These are phyloP conservation scores for Aspergillus spinulosporus DNA, from an alignment of 2,329 filamentous ascomycete genomes.

Conservation along the genomic window DNA sequence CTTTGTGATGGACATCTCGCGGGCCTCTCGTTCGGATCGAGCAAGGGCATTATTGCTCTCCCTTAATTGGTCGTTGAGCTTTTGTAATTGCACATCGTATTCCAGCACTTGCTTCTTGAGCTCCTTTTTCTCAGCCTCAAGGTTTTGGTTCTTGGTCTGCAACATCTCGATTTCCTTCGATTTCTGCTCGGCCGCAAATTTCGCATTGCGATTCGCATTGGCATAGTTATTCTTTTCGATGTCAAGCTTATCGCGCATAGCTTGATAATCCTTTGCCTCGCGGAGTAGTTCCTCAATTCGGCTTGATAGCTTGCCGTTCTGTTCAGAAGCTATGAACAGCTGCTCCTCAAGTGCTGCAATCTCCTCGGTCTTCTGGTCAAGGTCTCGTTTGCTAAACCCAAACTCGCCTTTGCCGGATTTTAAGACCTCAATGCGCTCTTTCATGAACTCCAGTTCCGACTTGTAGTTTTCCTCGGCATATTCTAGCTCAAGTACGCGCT, in stretches of 20 bases:
- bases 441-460: not conserved
- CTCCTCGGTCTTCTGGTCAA: conserved; percentile 62
- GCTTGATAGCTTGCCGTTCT: conserved; percentile 48
- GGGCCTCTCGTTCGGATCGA: conserved; percentile 50
- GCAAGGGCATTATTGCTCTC: conserved; percentile 49
- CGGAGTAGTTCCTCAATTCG: conserved; percentile 48
- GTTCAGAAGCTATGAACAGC: conserved; percentile 54
- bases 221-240: conserved; percentile 51
- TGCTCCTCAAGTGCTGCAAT: conserved; percentile 71
- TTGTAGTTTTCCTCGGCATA: not conserved
- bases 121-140: conserved; percentile 50
- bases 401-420: conserved; percentile 49
- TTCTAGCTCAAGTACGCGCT: not conserved
- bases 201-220: conserved; percentile 49
- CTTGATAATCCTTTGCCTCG: conserved; percentile 48
- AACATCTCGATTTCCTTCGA: conserved; percentile 50
- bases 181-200: conserved; percentile 49
- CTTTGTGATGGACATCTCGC: conserved; percentile 50
- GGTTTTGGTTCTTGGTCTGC: conserved; percentile 49
- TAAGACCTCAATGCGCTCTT: conserved; percentile 53
- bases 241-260: conserved; percentile 52
- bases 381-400: conserved; percentile 47
- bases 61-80: conserved; percentile 44
- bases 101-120: conserved; percentile 50
- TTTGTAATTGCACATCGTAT: conserved; percentile 44